Evolutionary conservation across 2,329 filamentous ascomycete genomes (phyloP), one percentile per base, ranked within the genome.

Genomic region (Colletotrichum cordylinicola): DNA sequence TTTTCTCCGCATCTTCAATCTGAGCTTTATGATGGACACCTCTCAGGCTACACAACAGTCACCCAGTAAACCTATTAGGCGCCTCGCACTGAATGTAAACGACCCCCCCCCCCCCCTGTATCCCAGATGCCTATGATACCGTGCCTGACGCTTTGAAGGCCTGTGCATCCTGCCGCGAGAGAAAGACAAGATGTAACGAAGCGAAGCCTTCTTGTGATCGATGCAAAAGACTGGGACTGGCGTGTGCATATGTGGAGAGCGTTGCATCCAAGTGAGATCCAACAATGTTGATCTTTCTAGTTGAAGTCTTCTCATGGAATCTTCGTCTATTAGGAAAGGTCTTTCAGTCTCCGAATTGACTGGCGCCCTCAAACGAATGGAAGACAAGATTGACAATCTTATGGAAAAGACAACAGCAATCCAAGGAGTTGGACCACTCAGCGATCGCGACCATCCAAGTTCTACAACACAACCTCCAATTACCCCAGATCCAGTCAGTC

Each of bases 111-210:
- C 9, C 18, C 16, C 39, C 39, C 6, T n/a, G 39, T 12, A 6
- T 48, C n/a, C 9, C 39, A 48, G 39, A 48, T 48, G 18, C 18
- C n/a, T 6, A n/a, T n/a, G 9, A 10, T 12, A n/a, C 8, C 39
- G 18, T 18, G 39, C 18, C 39, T 48, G 39, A 48, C 39, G 39
- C 18, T 4, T 9, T 48, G 18, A n/a, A 48, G 39, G 18, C 39
- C 9, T 48, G 39, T n/a, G 39, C 18, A n/a, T 48, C 39, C 18
- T 48, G 39, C 18, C 39, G 39, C 8, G 39, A 48, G 39, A 48
- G 39, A 2, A 48, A 74, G 31, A 74, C 72, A 12, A 74, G 39
- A 37, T 74, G 72, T 12, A 61, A 74, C 21, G 67, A 74, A 61
- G 21, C 16, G n/a, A 70, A 52, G 18, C 72, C 72, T 9, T 27